Evolutionary conservation across 345 rosid species (phyloP).

Genomic region (Aegle marmelos): DNA sequence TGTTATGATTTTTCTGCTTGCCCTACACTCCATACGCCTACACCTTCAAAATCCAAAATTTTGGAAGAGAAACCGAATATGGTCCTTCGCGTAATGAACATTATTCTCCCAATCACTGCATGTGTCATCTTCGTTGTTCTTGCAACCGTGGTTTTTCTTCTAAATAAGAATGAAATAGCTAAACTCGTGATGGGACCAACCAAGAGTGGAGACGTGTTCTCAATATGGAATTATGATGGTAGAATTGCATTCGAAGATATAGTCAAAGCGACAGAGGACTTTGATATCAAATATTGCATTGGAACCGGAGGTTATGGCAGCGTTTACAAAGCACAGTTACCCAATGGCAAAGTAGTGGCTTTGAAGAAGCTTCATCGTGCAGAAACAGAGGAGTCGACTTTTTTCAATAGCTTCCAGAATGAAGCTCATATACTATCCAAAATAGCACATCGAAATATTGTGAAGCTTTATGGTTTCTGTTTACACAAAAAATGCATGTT

Average conservation of each 20-base stretch:
- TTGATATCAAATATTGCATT: constrained; percentile 4
- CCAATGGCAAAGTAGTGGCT: constrained; percentile 6
- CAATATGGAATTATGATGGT: constrained; percentile 2
- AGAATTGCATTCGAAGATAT: background rate
- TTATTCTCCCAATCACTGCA: background rate
- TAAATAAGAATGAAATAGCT: background rate
- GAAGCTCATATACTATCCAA: constrained; percentile 7
- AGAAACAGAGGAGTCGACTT: background rate
- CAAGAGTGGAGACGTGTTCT: background rate
- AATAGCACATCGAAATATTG: constrained; percentile 10
- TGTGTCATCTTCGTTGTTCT: background rate
- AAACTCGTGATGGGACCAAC: background rate
- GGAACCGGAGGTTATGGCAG: background rate
- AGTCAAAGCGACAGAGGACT: constrained; percentile 1
- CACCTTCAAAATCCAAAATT: background rate
- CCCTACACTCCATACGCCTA: no score
- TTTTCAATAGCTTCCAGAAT: constrained; percentile 4
- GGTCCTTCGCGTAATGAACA: background rate
- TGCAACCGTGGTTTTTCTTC: background rate
- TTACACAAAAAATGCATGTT: background rate
- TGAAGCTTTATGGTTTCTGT: constrained; percentile 21
- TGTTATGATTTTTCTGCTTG: background rate
- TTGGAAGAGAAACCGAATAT: background rate
- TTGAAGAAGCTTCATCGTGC: constrained; percentile 17
- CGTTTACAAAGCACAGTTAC: constrained; percentile 14